Evolutionary conservation across 192 early-diverging fungal species (phyloP).

Genomic region (Coemansia javaensis): DNA sequence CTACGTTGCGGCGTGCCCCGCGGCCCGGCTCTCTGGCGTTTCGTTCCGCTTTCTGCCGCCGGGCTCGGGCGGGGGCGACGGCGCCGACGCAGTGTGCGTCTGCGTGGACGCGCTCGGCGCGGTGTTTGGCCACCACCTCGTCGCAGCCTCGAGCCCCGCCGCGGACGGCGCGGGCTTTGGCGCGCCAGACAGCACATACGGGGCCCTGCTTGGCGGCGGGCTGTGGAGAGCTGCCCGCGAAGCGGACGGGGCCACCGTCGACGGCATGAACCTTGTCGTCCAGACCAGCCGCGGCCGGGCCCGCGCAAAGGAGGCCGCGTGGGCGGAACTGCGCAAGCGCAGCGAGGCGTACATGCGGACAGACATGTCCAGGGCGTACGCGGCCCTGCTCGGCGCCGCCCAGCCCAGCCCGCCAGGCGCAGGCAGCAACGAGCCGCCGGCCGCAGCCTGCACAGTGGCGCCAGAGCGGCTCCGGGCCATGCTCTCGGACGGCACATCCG

Average conservation of each 20-base stretch:
- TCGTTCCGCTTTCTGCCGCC: constrained; percentile 2
- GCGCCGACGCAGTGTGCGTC: constrained; percentile 10
- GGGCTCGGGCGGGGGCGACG: not conserved
- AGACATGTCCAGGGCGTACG: constrained; percentile 18
- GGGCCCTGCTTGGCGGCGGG: not conserved
- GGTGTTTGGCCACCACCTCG: constrained; percentile 12
- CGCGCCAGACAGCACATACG: no score
- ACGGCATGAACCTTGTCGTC: constrained; percentile 15
- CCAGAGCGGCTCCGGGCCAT: not conserved
- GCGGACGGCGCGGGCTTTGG: not conserved
- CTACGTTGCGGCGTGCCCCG: constrained; percentile 11
- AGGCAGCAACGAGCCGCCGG: not conserved
- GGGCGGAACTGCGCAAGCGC: constrained; percentile 22
- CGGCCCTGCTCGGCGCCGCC: not conserved
- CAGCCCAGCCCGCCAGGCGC: no score
- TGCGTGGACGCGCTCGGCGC: constrained; percentile 22
- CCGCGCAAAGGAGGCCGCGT: constrained; percentile 5
- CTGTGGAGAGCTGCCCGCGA: constrained; percentile 2
- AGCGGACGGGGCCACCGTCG: constrained; percentile 5
- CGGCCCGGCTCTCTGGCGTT: constrained; percentile 13
- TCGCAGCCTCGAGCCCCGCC: not conserved
- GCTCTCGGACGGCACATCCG: not conserved
- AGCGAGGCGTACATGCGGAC: constrained; percentile 17
- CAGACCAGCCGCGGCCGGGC: constrained; percentile 4
- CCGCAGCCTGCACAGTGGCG: not conserved